Evolutionary conservation across 2,329 filamentous ascomycete species (phyloP).

Genomic region (Claviceps sp.): DNA sequence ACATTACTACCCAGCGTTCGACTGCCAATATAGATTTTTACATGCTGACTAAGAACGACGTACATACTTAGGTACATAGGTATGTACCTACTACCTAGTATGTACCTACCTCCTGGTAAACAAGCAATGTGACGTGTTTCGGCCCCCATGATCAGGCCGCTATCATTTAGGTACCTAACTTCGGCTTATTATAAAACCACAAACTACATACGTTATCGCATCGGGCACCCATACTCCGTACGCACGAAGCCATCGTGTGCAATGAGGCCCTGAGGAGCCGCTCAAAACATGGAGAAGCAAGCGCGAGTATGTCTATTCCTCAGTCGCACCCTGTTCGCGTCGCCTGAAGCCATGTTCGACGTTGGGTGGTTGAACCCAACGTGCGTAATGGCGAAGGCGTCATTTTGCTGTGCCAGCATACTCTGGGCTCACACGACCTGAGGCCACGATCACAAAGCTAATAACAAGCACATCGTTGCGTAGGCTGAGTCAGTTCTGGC

Average conservation of each 20-base stretch:
- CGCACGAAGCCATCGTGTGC: not conserved
- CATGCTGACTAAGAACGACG: too few relatives aligned
- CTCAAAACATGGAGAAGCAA: not conserved
- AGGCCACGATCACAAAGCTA: not conserved
- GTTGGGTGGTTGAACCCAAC: not conserved
- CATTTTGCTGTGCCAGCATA: not conserved
- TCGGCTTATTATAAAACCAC: too few relatives aligned
- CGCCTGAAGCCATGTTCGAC: not conserved
- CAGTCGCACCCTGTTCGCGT: not conserved
- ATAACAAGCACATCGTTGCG: not conserved
- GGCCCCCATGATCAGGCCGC: not conserved
- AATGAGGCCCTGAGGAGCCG: not conserved
- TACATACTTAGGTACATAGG: too few relatives aligned
- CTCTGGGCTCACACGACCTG: not conserved
- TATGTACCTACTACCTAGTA: too few relatives aligned
- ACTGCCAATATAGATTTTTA: too few relatives aligned
- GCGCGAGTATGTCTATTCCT: not conserved
- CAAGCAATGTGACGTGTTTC: too few relatives aligned
- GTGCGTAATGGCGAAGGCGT: not conserved
- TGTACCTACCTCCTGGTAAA: too few relatives aligned
- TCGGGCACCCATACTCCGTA: not conserved
- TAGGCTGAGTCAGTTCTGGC: constrained; percentile 27
- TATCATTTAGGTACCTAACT: not conserved
- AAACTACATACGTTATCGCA: not conserved
- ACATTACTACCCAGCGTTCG: too few relatives aligned